Evolutionary conservation across 768 basidiomycete species (phyloP).

Genomic region (Paxillus involutus): DNA sequence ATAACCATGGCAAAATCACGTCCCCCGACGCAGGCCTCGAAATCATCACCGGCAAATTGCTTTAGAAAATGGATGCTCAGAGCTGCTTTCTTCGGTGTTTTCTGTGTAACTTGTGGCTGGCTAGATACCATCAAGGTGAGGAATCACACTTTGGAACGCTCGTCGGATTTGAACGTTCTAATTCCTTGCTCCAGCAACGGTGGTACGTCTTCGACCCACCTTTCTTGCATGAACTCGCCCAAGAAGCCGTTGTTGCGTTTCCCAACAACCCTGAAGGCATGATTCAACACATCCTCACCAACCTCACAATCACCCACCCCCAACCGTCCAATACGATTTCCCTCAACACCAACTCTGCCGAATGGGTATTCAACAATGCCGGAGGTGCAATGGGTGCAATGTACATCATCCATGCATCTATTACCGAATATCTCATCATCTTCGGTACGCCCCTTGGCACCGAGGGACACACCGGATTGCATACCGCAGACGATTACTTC

Average conservation of each 20-base stretch:
- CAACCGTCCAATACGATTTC: constrained; percentile 50
- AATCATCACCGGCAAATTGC: neutral
- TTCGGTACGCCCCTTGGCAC: constrained; percentile 97
- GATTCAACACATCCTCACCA: constrained; percentile 77
- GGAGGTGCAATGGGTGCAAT: constrained; percentile 98
- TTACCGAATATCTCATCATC: constrained; percentile 96
- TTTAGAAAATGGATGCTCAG: constrained; percentile 36
- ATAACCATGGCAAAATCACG: constrained; percentile 17
- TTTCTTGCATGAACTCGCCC: constrained; percentile 69
- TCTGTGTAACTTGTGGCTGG: constrained; percentile 43
- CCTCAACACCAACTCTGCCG: constrained; percentile 54
- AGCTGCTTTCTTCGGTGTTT: constrained; percentile 21
- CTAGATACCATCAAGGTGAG: constrained; percentile 67
- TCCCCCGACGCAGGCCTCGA: neutral
- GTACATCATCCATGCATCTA: constrained; percentile 95
- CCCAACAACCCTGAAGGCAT: constrained; percentile 69
- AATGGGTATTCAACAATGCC: constrained; percentile 97
- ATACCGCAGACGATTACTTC: constrained; percentile 98
- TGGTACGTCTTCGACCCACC: constrained; percentile 87
- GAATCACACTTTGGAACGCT: neutral
- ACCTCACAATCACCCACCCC: constrained; percentile 76
- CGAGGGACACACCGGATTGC: constrained; percentile 92
- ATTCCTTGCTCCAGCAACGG: constrained; percentile 49
- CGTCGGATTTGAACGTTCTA: neutral
- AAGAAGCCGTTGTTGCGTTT: constrained; percentile 66